phyloP scores from a whole-genome alignment of 345 rosid species.

The Ailanthus altissimus region DNA sequence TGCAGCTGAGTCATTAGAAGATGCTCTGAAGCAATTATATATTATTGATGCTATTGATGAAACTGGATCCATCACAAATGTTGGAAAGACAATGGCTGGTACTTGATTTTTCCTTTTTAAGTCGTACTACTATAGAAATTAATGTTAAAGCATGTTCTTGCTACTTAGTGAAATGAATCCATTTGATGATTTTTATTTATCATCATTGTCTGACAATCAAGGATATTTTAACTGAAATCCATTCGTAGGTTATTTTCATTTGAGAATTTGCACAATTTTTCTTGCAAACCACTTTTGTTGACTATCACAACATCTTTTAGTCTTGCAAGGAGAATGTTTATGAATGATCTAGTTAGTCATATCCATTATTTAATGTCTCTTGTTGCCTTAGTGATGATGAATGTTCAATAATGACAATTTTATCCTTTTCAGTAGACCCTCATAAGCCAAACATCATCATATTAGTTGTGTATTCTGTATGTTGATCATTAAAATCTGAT shows the following conservation, averaged over 20 bases:
- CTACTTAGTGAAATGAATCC: conserved; percentile 13
- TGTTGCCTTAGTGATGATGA: background rate
- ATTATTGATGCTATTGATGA: conserved; percentile 93
- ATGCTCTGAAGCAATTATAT: conserved; percentile 89
- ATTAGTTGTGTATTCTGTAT: background rate
- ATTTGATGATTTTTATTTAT: background rate
- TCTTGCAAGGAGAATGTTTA: background rate
- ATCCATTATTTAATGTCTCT: conserved; percentile 6
- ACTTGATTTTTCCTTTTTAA: conserved; percentile 28
- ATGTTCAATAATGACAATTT: background rate
- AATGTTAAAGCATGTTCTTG: background rate
- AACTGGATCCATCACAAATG: conserved; percentile 72
- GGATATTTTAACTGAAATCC: background rate
- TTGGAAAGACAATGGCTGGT: conserved; percentile 95
- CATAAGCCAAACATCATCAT: background rate
- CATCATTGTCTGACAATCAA: background rate
- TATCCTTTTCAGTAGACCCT: background rate
- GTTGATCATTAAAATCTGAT: background rate
- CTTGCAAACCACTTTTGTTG: background rate
- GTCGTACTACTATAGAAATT: conserved; percentile 5
- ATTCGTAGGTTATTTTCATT: background rate
- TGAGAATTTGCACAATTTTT: background rate
- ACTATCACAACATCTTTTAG: conserved; percentile 4
- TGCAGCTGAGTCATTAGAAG: conserved; percentile 83
- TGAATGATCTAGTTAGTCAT: background rate